Evolutionary conservation across 352 stramenopile genomes (phyloP), one percentile per base, ranked within the genome.

Genomic region (Phytopythium montanum): DNA sequence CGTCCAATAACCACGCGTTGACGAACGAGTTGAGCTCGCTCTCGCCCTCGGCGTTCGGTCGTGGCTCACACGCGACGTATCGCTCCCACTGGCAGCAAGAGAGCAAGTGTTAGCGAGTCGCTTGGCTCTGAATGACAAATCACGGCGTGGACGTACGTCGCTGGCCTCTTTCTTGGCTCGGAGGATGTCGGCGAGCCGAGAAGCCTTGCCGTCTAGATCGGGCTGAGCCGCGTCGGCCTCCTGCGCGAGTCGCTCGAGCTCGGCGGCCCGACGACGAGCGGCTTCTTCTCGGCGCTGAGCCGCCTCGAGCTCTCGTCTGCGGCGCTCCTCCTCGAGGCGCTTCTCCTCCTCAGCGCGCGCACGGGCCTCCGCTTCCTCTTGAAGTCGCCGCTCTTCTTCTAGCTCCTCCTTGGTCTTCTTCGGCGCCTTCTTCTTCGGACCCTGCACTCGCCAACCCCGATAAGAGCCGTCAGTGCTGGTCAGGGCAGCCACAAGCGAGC

Each of bases 341-440:
- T 85, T 87, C 67, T 90, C 76, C 58, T 93, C 80, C 56, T 92
- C 84, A 12, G 74, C 70, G 5, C 74, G 70, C 13, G 75, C 62
- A 23, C 79, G 76, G 10, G 77, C 70, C 52, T 90, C 81, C 29
- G 88, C 81, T 60, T 94, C 81, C 36, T 94, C 84, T 46, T 92
- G 81, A 21, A 92, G 58, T 0, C 81, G 66, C 0, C 76, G 72
- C 59, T 93, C 81, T 69, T 91, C 81, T 61, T 91, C 81, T 39
- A 91, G 76, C 70, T 93, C 71, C 57, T 90, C 81, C 57, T 92
- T 92, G 70, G 72, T 86, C 64, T 90, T 92, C 61, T 94, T 92
- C 6, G 81, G 81, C 18, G 75, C 73, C 61, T 94, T 91, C 73
- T 89, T 91, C 67, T 94, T 94, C 7, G 79, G 84, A 26, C 72